Evolutionary conservation across 139 green algal genomes (phyloP), one percentile per base, ranked within the genome.

Genomic region (Volvox reticuliferus): DNA sequence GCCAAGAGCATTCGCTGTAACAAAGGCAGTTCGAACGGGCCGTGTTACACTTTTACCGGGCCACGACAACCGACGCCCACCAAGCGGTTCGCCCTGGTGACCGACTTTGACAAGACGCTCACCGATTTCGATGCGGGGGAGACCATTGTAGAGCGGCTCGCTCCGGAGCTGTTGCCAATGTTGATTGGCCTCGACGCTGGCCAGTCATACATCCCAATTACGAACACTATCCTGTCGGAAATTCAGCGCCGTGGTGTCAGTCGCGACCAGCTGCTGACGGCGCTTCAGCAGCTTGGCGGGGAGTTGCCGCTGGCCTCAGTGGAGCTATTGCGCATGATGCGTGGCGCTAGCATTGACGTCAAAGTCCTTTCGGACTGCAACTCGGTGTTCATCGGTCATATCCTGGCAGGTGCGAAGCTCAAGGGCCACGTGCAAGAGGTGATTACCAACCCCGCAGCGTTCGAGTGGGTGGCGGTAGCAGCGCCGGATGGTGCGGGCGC

Each of bases 31-130:
- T 36, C 26, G 5, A 79, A 30, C 77, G 21, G 32, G 37, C 71
- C 61, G 17, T 37, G 71, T 33, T 88, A 79, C 76, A 30, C 1
- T 35, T 73, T 81, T 61, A 63, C 28, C 16, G 5, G 19, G 32
- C n/a, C 82, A 1, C 78, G 84, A 63, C 9, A 12, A 2, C 24
- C 88, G 0, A 9, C 24, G n/a, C 79, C 88, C 2, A n/a, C 28
- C 79, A 87, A 79, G 69, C 87, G 86, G 30, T 50, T 82, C 22
- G 88, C 97, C 81, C 92, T 98, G 32, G 86, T 98, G 16, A 95
- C 89, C 28, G 96, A 98, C 89, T 98, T 99, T 90, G 97, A 99
- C 94, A 93, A 95, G 22, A 98, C 96, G 18, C 88, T 99, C n/a
- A 93, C 94, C 2, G 95, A 97, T 92, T 95, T 69, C 37, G 95